Evolutionary conservation across 1,139 yeast species (phyloP).

Genomic region (Pichia sp.): DNA sequence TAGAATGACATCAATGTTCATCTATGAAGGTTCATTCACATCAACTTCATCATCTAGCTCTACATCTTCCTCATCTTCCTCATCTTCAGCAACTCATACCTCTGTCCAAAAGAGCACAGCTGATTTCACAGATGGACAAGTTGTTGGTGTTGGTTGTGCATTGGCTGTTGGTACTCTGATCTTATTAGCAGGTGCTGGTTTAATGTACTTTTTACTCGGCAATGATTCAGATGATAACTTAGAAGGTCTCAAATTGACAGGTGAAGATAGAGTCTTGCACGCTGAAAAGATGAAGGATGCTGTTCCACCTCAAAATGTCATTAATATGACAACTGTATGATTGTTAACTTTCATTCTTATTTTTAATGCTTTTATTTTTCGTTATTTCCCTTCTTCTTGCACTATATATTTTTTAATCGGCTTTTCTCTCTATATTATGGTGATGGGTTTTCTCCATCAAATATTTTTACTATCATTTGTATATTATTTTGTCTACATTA

Average conservation of each 20-base stretch:
- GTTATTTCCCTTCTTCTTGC: not conserved
- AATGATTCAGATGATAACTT: slow-evolving; percentile 37
- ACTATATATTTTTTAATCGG: not conserved
- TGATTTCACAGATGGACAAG: slow-evolving; percentile 60
- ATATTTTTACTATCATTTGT: too few species aligned
- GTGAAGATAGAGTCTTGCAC: slow-evolving; percentile 51
- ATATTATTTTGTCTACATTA: too few species aligned
- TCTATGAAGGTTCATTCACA: slow-evolving; percentile 24
- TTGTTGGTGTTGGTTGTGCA: slow-evolving; percentile 85
- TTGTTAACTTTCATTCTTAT: too few species aligned
- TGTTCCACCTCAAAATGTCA: slow-evolving; percentile 43
- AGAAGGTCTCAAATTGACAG: slow-evolving; percentile 33
- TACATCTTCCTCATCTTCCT: too few species aligned
- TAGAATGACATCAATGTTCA: slow-evolving; percentile 32
- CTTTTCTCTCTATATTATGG: slow-evolving; percentile 20
- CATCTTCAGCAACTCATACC: slow-evolving; percentile 23
- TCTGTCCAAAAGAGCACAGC: slow-evolving; percentile 18
- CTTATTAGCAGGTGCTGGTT: slow-evolving; percentile 61
- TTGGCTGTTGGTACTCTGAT: slow-evolving; percentile 81
- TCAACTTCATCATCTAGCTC: slow-evolving; percentile 21
- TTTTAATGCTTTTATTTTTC: not conserved
- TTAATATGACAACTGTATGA: not conserved
- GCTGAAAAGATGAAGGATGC: slow-evolving; percentile 58
- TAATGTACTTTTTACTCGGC: slow-evolving; percentile 50
- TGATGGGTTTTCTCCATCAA: too few species aligned